Base-by-base conservation (phyloP, 257 asterid genomes). In the Gentiana dahurica region DNA sequence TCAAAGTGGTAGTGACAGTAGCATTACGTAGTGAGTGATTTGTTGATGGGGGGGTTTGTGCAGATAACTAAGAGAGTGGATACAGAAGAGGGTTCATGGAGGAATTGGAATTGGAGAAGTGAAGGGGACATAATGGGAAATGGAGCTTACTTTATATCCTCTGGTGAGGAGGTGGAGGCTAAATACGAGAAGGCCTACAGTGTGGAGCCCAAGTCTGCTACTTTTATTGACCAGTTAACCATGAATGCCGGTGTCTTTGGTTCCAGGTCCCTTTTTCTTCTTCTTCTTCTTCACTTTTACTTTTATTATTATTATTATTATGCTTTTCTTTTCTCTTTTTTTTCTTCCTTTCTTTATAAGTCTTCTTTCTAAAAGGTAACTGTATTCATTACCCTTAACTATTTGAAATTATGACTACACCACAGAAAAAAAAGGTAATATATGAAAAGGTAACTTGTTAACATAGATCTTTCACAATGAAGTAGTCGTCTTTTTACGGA, bases 61-160 rank as follows among this genome's bases (percentile, higher is more conserved):
- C 65, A 73, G 78, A 62, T 73, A 45, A 73, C 78, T 33, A 73
- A 73, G 64, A 59, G 78, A 8, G 78, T 68, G 61, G 78, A 68
- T 12, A 68, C 75, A 8, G 59, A 32, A 2, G 50, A 55, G 12
- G 66, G 45, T 11, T n/a, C 63, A 11, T 73, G 78, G 78, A 56
- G 46, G 3, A 54, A 49, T 4, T 73, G 78, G 78, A 68, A 73
- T 49, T 73, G 78, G 78, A 68, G 78, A 58, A 73, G 72, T 13
- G 78, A 73, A 1, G 78, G 78, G 37, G 78, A 73, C 62, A 46
- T 65, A 3, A 44, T 73, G 78, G 75, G 65, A 41, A 73, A 73
- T 51, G 78, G 78, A 44, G 78, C 78, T 36, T 65, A 59, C 71
- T 73, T 73, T 49, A 66, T 73, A 13, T 54, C 78, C 54, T 73